These are phyloP conservation scores for Colletotrichum sp. DNA, from an alignment of 2,329 filamentous ascomycete species.

Conservation along the genomic window DNA sequence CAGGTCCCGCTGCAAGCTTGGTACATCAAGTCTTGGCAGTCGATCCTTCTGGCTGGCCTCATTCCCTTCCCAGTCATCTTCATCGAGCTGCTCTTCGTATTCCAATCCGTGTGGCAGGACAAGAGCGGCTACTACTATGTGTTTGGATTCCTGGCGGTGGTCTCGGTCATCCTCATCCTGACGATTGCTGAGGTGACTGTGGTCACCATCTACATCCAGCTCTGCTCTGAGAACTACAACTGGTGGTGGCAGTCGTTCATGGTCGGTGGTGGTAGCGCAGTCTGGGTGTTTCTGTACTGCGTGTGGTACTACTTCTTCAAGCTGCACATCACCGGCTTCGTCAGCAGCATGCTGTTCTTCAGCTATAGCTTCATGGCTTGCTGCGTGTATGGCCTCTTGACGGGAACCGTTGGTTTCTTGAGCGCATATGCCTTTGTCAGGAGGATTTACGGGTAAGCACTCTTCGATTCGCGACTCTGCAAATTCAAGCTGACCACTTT, in stretches of 20 bases:
- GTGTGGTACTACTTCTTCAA: constrained; percentile 84
- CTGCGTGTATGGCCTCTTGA: constrained; percentile 79
- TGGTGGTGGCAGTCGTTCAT: constrained; percentile 95
- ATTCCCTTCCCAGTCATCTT: constrained; percentile 88
- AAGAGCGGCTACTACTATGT: constrained; percentile 93
- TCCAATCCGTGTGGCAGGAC: constrained; percentile 87
- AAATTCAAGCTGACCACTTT: constrained; percentile 5
- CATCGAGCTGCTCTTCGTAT: constrained; percentile 85
- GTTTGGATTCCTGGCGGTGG: constrained; percentile 82
- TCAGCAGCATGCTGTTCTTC: constrained; percentile 84
- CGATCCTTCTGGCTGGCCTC: constrained; percentile 74
- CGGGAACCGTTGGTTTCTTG: constrained; percentile 84
- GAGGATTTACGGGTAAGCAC: constrained; percentile 77
- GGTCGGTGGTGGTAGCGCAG: constrained; percentile 74
- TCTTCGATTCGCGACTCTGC: background rate
- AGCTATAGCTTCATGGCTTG: constrained; percentile 84
- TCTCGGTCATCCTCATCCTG: constrained; percentile 73
- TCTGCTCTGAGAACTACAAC: constrained; percentile 85
- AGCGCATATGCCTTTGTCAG: constrained; percentile 84
- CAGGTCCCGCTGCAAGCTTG: constrained; percentile 78
- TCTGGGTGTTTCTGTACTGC: constrained; percentile 86
- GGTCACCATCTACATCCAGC: constrained; percentile 80
- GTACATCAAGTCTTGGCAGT: constrained; percentile 71
- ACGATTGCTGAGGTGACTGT: constrained; percentile 85
- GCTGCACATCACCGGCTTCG: constrained; percentile 80